phyloP scores from a whole-genome alignment of 345 rosid species.

The Angophora floribunda region DNA sequence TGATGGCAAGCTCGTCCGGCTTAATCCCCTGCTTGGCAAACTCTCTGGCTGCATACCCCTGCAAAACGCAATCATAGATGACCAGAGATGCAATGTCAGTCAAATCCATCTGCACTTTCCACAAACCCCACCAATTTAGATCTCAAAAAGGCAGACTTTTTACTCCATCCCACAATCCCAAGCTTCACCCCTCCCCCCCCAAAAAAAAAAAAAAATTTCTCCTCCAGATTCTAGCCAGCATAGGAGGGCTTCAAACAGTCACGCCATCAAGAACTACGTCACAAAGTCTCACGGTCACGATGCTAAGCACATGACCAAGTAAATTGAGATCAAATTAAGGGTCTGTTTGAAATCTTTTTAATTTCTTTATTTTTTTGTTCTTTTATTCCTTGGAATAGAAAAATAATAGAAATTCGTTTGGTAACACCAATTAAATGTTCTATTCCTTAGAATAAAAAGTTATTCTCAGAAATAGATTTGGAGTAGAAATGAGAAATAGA shows the following conservation, averaged over 20 bases:
- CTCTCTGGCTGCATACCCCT: slow-evolving; percentile 99
- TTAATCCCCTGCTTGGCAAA: slow-evolving; percentile 74
- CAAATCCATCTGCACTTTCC: neutral
- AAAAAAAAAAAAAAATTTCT: no score
- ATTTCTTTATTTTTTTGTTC: no score
- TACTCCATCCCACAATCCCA: neutral
- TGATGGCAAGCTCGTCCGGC: slow-evolving; percentile 86
- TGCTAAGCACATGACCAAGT: neutral
- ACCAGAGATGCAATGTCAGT: neutral
- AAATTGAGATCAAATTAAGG: neutral
- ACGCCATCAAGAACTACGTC: neutral
- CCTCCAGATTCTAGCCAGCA: neutral
- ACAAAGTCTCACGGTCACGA: neutral
- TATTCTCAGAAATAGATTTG: no score
- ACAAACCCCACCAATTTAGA: neutral
- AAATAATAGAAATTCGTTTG: no score
- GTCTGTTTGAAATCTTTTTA: no score
- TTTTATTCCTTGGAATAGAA: no score
- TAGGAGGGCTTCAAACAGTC: neutral
- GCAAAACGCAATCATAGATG: neutral
- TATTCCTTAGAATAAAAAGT: no score
- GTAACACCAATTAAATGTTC: no score
- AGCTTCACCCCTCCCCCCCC: neutral
- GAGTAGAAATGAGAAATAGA: no score
- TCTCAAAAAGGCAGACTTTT: neutral